These are phyloP conservation scores for Trebouxiophyceae sp. DNA, from an alignment of 163 green algal genomes.

Conservation along the genomic window DNA sequence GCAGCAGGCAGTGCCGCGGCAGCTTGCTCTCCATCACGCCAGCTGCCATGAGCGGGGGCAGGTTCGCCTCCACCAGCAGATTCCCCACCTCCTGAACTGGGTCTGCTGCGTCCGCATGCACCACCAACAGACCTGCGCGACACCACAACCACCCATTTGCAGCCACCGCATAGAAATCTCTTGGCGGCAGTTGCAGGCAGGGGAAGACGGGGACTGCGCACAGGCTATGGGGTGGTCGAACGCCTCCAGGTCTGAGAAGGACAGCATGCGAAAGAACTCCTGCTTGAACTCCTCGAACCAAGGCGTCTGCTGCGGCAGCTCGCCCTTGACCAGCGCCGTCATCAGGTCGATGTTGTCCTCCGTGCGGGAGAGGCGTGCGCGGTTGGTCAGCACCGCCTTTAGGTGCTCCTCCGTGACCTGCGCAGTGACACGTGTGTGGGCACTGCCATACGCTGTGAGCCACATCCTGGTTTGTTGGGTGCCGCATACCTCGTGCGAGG, in stretches of 20 bases:
- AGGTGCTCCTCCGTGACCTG: conserved; percentile 56
- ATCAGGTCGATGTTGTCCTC: conserved; percentile 28
- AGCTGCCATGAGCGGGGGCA: conserved; percentile 45
- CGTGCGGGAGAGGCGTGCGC: conserved; percentile 13
- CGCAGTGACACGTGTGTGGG: not conserved
- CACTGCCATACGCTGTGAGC: not conserved
- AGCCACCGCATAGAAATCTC: too few relatives aligned
- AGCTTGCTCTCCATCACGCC: conserved; percentile 47
- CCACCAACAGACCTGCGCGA: conserved; percentile 51
- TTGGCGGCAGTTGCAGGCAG: too few relatives aligned
- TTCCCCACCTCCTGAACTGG: conserved; percentile 27
- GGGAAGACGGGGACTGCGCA: conserved; percentile 8
- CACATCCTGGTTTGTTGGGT: not conserved
- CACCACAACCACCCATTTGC: too few relatives aligned
- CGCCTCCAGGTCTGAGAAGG: conserved; percentile 80
- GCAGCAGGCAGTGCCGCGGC: conserved; percentile 71
- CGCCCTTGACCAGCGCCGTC: not conserved
- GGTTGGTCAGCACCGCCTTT: conserved; percentile 32
- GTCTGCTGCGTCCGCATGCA: conserved; percentile 24
- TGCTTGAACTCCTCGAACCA: conserved; percentile 76
- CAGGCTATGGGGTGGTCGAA: conserved; percentile 83
- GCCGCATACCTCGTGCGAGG: conserved; percentile 41
- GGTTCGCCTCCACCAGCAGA: conserved; percentile 16
- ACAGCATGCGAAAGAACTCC: conserved; percentile 72
- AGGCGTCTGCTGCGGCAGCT: conserved; percentile 40